Evolutionary conservation across 129 eudicot genomes (phyloP).

Genomic region (Artemisia argyi): DNA sequence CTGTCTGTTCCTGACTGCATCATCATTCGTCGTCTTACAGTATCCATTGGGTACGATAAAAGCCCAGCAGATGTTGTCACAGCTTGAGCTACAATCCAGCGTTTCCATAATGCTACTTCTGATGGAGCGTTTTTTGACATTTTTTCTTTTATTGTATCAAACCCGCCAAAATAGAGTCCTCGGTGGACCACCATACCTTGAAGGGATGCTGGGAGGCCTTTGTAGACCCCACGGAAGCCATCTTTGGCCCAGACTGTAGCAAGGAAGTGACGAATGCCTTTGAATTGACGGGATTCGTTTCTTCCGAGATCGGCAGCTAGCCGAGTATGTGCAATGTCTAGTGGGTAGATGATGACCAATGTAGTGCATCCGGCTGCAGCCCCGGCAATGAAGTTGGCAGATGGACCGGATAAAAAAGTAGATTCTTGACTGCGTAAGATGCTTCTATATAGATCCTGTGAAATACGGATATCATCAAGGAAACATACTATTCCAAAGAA

Average conservation of each 20-base stretch:
- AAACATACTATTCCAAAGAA: too few species aligned
- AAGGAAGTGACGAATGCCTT: constrained; percentile 85
- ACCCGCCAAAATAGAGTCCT: constrained; percentile 95
- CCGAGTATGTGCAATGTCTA: constrained; percentile 96
- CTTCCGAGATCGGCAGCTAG: constrained; percentile 90
- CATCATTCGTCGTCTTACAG: constrained; percentile 97
- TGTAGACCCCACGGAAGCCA: constrained; percentile 83
- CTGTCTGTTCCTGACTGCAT: constrained; percentile 84
- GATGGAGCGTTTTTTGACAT: constrained; percentile 44
- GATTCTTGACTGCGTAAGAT: constrained; percentile 54
- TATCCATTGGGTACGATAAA: constrained; percentile 85
- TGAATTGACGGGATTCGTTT: constrained; percentile 71
- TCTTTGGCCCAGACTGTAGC: constrained; percentile 53
- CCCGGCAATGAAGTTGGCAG: constrained; percentile 90
- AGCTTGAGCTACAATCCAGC: constrained; percentile 89
- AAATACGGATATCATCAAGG: background rate
- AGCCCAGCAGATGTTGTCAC: constrained; percentile 90
- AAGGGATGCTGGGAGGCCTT: constrained; percentile 92
- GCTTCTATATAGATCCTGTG: constrained; percentile 81
- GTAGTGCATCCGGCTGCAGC: constrained; percentile 98
- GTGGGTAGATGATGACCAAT: constrained; percentile 80
- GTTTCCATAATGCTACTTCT: constrained; percentile 82
- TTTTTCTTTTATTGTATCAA: constrained; percentile 82
- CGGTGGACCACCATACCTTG: constrained; percentile 96
- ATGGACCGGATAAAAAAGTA: constrained; percentile 55